Base-by-base conservation (phyloP, 1,284 basidiomycete genomes). In the Golubevia sp. region DNA sequence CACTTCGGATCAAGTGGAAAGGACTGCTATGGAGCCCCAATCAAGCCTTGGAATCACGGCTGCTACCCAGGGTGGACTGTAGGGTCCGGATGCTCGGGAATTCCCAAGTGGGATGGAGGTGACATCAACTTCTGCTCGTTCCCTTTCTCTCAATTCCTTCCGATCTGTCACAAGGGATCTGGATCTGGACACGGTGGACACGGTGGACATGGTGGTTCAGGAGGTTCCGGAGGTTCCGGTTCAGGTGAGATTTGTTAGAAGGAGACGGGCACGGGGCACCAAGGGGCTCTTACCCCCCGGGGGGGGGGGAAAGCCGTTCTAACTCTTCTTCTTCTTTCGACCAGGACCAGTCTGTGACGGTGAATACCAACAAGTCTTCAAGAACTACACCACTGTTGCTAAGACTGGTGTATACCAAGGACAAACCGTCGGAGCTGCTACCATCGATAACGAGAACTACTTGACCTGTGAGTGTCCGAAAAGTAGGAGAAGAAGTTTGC, bases 401-500 rank as follows among this genome's bases (percentile, higher is more conserved):
- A 13, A 2, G n/a, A 30, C 56, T 13, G 70, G 70, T 30, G 62
- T 63, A 34, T 71, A 69, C 67, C 2, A 57, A 34, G 67, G 67
- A 30, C 23, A 68, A 62, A 56, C 38, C 1, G 63, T 66, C 21
- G 70, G 70, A 20, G 70, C 67, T 30, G 70, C 70, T 24, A 66
- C 67, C 13, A 59, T 62, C 24, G 70, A 71, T 66, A 66, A 68
- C 63, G 57, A 49, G 3, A 63, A 69, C 64, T 71, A 71, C 64
- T 44, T 71, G 23, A 68, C 70, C 55, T 71, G 30, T 34, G 30
- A 34, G 30, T 34, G 4, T 3, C 4, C 4, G 30, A 34, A 34
- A 11, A n/a, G n/a, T n/a, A n/a, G n/a, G n/a, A n/a, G n/a, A n/a
- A n/a, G n/a, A 34, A 11, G 5, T 3, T 5, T 34, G 30, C 4